These are phyloP conservation scores for Coemansia reversa DNA, from an alignment of 192 early-diverging fungal species.

Conservation along the genomic window DNA sequence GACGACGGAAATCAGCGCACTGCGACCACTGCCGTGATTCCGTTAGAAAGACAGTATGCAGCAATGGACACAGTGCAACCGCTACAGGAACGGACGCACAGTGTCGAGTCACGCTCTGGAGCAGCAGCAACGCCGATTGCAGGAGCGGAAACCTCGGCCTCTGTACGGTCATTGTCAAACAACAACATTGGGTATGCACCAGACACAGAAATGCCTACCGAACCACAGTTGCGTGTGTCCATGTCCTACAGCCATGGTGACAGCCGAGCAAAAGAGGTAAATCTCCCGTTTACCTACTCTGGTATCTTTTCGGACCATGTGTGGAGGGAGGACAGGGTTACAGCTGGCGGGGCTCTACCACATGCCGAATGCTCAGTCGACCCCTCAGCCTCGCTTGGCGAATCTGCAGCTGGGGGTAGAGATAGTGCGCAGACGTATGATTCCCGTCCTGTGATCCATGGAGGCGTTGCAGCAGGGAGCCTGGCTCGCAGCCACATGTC, in stretches of 20 bases:
- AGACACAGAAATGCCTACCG: not conserved
- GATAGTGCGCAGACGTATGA: not conserved
- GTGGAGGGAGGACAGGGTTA: conserved; percentile 13
- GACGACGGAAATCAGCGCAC: too few species aligned
- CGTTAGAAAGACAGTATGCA: conserved; percentile 23
- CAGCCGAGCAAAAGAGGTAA: conserved; percentile 8
- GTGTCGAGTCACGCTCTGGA: conserved; percentile 7
- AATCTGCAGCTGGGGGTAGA: not conserved
- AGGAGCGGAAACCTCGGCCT: too few species aligned
- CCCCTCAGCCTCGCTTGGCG: too few species aligned
- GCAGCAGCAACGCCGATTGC: conserved; percentile 2
- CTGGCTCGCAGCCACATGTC: conserved; percentile 21
- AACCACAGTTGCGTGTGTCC: conserved; percentile 13
- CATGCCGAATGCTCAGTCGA: not conserved
- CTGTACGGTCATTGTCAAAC: not conserved
- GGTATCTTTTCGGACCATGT: conserved; percentile 43
- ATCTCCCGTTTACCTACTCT: conserved; percentile 49
- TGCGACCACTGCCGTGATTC: too few species aligned
- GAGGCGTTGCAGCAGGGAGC: not conserved
- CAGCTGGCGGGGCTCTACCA: not conserved
- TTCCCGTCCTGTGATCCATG: conserved; percentile 1
- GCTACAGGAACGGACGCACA: conserved; percentile 17
- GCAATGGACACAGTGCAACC: conserved; percentile 32
- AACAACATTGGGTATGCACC: not conserved
- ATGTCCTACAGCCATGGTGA: conserved; percentile 3